phyloP scores from a whole-genome alignment of 2,329 filamentous ascomycete species.

The Blumeriella jaapii region DNA sequence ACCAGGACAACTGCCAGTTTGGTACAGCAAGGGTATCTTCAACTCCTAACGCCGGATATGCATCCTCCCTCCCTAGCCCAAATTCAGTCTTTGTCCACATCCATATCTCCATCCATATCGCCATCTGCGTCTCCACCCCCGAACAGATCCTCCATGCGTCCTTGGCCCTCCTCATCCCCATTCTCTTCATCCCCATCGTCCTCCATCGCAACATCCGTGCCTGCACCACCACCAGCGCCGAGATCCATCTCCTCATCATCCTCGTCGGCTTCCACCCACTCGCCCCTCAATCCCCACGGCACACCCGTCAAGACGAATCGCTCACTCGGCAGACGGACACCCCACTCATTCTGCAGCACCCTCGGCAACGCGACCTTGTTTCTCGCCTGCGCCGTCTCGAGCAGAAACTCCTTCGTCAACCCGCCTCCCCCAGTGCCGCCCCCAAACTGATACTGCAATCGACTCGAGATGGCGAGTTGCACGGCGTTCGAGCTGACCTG shows the following conservation, averaged over 20 bases:
- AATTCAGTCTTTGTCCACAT: not conserved
- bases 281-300: slow-evolving; percentile 51
- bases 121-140: slow-evolving; percentile 43
- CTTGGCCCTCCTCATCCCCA: slow-evolving; percentile 15
- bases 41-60: slow-evolving; percentile 4
- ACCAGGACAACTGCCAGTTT: not conserved
- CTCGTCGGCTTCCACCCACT: slow-evolving; percentile 41
- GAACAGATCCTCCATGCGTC: slow-evolving; percentile 43
- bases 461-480: slow-evolving; percentile 58
- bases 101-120: slow-evolving; percentile 37
- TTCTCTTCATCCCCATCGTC: slow-evolving; percentile 3
- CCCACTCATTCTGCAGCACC: slow-evolving; percentile 54
- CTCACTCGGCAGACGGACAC: slow-evolving; percentile 53
- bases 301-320: slow-evolving; percentile 56
- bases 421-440: slow-evolving; percentile 39
- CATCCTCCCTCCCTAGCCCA: not conserved
- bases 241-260: slow-evolving; percentile 26
- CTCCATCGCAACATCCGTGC: slow-evolving; percentile 20
- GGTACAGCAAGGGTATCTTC: not conserved
- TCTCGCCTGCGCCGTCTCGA: slow-evolving; percentile 59
- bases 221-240: slow-evolving; percentile 24
- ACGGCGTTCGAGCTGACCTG: slow-evolving; percentile 53
- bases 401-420: slow-evolving; percentile 62
- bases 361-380: slow-evolving; percentile 56
- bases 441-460: slow-evolving; percentile 59